Evolutionary conservation across 2,329 filamentous ascomycete genomes (phyloP), one percentile per base, ranked within the genome.

Genomic region (Dothidotthia symphoricarpi): DNA sequence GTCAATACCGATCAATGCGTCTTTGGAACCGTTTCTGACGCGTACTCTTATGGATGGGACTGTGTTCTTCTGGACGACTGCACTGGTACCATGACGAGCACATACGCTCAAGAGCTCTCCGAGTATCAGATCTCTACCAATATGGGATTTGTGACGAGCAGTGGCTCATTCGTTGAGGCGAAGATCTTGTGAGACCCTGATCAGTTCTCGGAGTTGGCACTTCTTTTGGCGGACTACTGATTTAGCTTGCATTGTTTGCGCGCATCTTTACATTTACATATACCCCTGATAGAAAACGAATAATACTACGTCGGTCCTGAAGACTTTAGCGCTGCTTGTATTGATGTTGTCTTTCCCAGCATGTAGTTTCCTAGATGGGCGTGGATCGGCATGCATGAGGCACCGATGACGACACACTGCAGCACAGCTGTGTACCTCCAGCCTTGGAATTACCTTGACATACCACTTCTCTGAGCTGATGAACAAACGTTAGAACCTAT

Each of bases 1-100:
- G 66, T 70, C 34, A 71, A 70, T 44, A 71, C 67, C 8, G 68
- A 70, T 45, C 68, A 70, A 49, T 71, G 68, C 33, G 54, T 70
- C 9, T 63, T 70, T 17, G 68, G 67, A 16, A 70, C 67, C 1
- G 51, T 70, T 15, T 67, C 65, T 11, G 68, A 70, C 35, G 64
- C 67, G 1, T 71, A 70, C 51, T 66, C 59, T 12, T 70, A 59
- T 43, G 67, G 47, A 16, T 71, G 65, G 64, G 68, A 70, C 39
- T 69, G 66, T 57, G 55, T 71, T 28, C 53, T 70, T 13, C 50
- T 71, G 28, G 49, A 55, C 38, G 68, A 70, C 47, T 71, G 67
- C 45, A 67, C 66, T 2, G 67, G 66, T 7, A 70, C 68, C 0
- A 68, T 69, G 67, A 69, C 68, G 1, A 61, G 59, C 10, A 43